These are phyloP conservation scores for Aspergillus costaricaensis DNA, from an alignment of 2,329 filamentous ascomycete genomes.

Conservation along the genomic window DNA sequence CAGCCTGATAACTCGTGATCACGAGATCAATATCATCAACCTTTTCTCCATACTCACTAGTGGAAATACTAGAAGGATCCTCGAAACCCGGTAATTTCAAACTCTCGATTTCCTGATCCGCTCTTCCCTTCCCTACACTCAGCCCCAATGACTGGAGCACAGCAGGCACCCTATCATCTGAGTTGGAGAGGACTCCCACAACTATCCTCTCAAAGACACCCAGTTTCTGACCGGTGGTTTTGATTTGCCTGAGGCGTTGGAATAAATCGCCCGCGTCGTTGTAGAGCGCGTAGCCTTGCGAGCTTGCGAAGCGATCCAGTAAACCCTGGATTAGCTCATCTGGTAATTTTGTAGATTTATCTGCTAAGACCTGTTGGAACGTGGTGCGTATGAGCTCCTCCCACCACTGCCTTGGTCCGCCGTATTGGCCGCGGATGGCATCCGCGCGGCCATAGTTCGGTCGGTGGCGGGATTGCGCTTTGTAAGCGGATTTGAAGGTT, in stretches of 20 bases:
- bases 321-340: slow-evolving; percentile 36
- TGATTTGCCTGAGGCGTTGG: slow-evolving; percentile 27
- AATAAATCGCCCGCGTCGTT: slow-evolving; percentile 45
- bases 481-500: slow-evolving; percentile 42
- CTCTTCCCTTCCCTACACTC: slow-evolving; percentile 37
- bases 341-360: slow-evolving; percentile 29
- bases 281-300: slow-evolving; percentile 44
- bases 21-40: slow-evolving; percentile 45
- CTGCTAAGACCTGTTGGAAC: slow-evolving; percentile 29
- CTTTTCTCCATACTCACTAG: neutral
- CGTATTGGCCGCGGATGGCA: slow-evolving; percentile 37
- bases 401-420: slow-evolving; percentile 49
- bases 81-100: slow-evolving; percentile 28
- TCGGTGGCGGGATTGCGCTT: slow-evolving; percentile 30
- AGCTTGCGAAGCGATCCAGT: slow-evolving; percentile 43
- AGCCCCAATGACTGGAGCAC: slow-evolving; percentile 45
- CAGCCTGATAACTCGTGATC: slow-evolving; percentile 50
- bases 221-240: neutral
- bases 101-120: slow-evolving; percentile 33
- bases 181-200: slow-evolving; percentile 49
- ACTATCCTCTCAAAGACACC: slow-evolving; percentile 38
- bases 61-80: neutral
- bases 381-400: slow-evolving; percentile 42
- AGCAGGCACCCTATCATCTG: slow-evolving; percentile 46
- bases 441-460: slow-evolving; percentile 49